Evolutionary conservation across 352 stramenopile species (phyloP).

Genomic region (Phytophthora syringae): DNA sequence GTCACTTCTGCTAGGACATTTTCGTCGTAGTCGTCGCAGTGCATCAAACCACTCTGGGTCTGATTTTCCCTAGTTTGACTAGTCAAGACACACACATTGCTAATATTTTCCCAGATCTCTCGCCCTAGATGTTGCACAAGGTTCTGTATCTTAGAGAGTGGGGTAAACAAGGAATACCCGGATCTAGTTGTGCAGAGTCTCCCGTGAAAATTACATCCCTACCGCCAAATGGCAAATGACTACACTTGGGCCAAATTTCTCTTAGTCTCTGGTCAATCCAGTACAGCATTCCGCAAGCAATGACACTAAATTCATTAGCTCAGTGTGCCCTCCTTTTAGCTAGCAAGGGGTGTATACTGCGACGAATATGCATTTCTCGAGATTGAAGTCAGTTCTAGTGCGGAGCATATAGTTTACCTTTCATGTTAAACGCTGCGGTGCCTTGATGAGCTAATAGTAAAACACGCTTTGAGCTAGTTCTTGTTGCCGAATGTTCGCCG

Average conservation of each 20-base stretch:
- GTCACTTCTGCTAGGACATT: not conserved
- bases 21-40: not conserved
- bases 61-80: not conserved
- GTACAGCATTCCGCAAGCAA: not conserved
- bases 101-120: not conserved
- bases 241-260: not conserved
- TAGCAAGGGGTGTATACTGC: not conserved
- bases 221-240: not conserved
- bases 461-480: not conserved
- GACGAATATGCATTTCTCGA: not conserved
- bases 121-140: not conserved
- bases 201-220: constrained; percentile 7
- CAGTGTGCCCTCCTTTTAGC: too few species aligned
- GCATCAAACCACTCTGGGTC: constrained; percentile 9
- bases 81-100: not conserved
- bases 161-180: not conserved
- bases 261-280: constrained; percentile 7
- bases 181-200: not conserved
- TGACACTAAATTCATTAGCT: constrained; percentile 1
- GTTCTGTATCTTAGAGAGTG: not conserved
- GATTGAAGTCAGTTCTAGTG: not conserved
- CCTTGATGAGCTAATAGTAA: constrained; percentile 3
- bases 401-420: constrained; percentile 1
- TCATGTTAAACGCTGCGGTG: constrained; percentile 3
- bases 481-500: not conserved